Base-by-base conservation (phyloP, 2,329 filamentous ascomycete genomes). In the Cytospora piceicola region DNA sequence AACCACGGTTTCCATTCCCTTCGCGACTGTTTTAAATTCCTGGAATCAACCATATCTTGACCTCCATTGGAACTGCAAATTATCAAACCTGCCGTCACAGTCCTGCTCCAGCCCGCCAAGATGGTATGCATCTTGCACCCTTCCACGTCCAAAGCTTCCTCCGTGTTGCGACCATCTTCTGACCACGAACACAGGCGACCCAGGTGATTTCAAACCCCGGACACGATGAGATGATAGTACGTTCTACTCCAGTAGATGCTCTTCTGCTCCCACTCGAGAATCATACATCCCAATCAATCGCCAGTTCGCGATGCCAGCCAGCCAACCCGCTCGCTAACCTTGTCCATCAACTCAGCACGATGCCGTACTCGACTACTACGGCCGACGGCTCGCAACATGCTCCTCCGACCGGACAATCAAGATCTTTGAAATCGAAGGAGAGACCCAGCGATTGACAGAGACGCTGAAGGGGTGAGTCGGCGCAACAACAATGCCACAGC, bases 191-290 rank as follows among this genome's bases (percentile, higher is more conserved):
- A 60, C 69, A 82, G 79, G 76, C 80, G 70, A 71, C 90, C 67
- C 91, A 94, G 82, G 88, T 92, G 74, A 93, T 94, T 79, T 87
- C 90, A 70, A 93, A 92, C 79, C 91, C 90, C 69, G 90, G 91
- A 76, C 95, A 99, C 83, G 94, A 98, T 90, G 94, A 97, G 78
- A 98, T 98, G 94, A 97, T 99, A 86, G 94, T 98, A 93, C 75
- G 92, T 88, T 72, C 39, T 61, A 14, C 61, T 60, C 34, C 20
- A 58, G 49, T 14, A 59, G 17, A 17, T 51, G 52, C 55, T 27
- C 24, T 12, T 29, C 6, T 15, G 46, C 46, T 49, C 11, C 22
- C 15, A n/a, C n/a, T 14, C 66, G 59, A n/a, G 36, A 58, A 61
- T 67, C 30, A 36, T 63, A 57, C 24, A 64, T 67, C 54, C 58